Evolutionary conservation across 805 yeast genomes (phyloP).

Genomic region (Tetrapisispora phaffii): DNA sequence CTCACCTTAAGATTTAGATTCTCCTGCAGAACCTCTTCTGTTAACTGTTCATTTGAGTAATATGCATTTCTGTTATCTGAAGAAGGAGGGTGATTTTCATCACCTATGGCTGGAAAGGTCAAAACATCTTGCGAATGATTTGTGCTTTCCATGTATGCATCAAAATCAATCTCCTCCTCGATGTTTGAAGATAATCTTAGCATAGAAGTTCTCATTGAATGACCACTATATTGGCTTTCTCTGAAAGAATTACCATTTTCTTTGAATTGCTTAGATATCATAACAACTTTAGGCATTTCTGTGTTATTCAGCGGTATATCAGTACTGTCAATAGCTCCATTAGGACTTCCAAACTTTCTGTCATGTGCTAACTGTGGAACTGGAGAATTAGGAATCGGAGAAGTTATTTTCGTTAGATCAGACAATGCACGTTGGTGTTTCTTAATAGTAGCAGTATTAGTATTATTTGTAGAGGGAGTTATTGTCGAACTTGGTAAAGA

Average conservation of each 20-base stretch:
- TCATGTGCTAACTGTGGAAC: not conserved
- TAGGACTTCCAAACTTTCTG: not conserved
- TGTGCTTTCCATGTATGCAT: not conserved
- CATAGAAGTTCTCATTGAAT: not conserved
- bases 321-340: not conserved
- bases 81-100: slow-evolving; percentile 39
- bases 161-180: slow-evolving; percentile 2
- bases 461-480: not conserved
- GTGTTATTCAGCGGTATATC: not conserved
- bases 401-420: not conserved
- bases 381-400: slow-evolving; percentile 1
- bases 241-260: not conserved
- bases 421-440: slow-evolving; percentile 2
- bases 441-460: not conserved
- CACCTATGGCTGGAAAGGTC: slow-evolving; percentile 39
- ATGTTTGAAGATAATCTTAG: not conserved
- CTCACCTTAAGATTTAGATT: too few relatives aligned
- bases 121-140: slow-evolving; percentile 7
- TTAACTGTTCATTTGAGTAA: slow-evolving; percentile 25
- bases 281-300: slow-evolving; percentile 1
- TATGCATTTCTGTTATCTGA: slow-evolving; percentile 27
- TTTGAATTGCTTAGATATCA: slow-evolving; percentile 1
- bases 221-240: not conserved
- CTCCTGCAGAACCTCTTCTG: not conserved
- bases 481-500: not conserved